Base-by-base conservation (phyloP, 768 basidiomycete species). In the Phylloporus sp. region DNA sequence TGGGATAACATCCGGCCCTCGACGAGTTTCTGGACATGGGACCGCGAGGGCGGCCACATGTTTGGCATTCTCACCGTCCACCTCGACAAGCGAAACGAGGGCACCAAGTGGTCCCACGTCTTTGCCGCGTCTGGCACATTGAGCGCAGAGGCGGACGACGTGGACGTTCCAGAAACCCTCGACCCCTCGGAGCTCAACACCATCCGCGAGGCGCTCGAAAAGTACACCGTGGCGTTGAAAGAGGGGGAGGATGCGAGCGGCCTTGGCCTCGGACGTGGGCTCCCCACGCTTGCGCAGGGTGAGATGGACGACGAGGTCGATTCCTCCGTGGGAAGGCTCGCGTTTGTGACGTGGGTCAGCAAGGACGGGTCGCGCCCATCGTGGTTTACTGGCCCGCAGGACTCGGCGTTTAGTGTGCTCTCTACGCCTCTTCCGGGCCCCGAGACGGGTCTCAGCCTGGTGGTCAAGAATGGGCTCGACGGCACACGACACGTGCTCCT, bases 241-340 rank as follows among this genome's bases (percentile, higher is more conserved):
- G 75, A 73, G 28, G 81, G 84, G 0, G 74, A 80, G n/a, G 84
- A 85, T 55, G 71, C 73, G 1, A 80, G 77, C 42, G 84, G 81
- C 1, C 70, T 84, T 5, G 88, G 84, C 6, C 73, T 86, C 9
- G 85, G 88, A 29, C 70, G 72, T 31, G 82, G 85, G 40, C 71
- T 94, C 45, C 88, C 94, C 3, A 88, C 88, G 54, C 79, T 99
- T 22, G 81, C 85, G 40, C 80, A 86, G 58, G 94, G 92, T 47
- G 95, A 97, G 71, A 78, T 90, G 68, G 95, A 98, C 66, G 88
- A 92, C 43, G 93, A 95, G 50, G 85, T 91, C 5, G 93, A 93
- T 61, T 73, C 80, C 6, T 76, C 80, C 4, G 79, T 90, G 6
- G 95, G 95, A 2, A 73, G 83, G 56, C 70, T 70, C 43, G 79